phyloP scores from a whole-genome alignment of 1,284 basidiomycete genomes.

The Sanguinoderma infundibulare region DNA sequence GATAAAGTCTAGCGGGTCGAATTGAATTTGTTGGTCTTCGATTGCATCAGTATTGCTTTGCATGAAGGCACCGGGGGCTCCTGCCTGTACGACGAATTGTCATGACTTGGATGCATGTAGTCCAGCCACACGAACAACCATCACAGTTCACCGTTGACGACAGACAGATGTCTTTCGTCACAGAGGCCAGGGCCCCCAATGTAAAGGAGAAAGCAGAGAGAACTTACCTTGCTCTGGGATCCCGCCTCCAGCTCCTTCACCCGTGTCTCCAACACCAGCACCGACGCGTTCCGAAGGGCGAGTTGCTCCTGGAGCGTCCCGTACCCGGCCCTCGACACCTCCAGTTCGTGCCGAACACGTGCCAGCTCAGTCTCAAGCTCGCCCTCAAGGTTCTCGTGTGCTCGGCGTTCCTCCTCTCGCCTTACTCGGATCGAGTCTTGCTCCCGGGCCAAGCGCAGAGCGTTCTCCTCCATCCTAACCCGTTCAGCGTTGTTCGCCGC shows the following conservation, averaged over 20 bases:
- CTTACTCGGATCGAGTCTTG: background rate
- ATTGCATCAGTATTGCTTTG: background rate
- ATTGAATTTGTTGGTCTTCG: slow-evolving; percentile 1
- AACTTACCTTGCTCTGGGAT: slow-evolving; percentile 7
- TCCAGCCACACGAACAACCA: background rate
- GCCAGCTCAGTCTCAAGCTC: background rate
- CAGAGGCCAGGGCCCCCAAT: background rate
- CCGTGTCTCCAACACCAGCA: slow-evolving; percentile 6
- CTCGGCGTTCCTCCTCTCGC: background rate
- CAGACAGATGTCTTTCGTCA: background rate
- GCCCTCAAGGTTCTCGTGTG: background rate
- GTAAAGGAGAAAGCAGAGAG: background rate
- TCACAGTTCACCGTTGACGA: background rate
- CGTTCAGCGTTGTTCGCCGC: background rate
- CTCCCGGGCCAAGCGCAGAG: background rate
- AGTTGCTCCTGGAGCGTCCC: slow-evolving; percentile 2
- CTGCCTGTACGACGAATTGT: background rate
- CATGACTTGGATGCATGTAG: background rate
- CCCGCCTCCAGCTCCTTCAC: slow-evolving; percentile 1
- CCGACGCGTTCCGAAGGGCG: background rate
- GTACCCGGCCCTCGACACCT: background rate
- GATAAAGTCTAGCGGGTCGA: slow-evolving; percentile 3
- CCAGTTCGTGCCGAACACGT: background rate
- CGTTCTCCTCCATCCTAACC: background rate
- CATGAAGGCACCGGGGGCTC: background rate